Evolutionary conservation across 805 yeast species (phyloP), one percentile per base, ranked within the genome.

Genomic region (Candida michaelii): DNA sequence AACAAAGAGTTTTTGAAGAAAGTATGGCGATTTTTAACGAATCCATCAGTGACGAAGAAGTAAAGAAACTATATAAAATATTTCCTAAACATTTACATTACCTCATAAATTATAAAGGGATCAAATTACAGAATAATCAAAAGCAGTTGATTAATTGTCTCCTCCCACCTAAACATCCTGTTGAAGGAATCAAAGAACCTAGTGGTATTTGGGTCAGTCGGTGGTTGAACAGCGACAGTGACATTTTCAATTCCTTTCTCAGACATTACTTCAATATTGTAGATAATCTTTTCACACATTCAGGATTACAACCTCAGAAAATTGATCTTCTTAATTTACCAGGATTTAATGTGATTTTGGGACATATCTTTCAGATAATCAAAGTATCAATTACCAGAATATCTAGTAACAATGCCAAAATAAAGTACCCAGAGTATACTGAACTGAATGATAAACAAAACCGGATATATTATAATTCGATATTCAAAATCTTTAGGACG

Each of bases 201-300:
- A 73, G 65, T 44, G 86, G 84, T 5, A 53, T 69, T 18, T 82
- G 88, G 88, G 82, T 79, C 8, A 64, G 72, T 43, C 65, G 80
- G 49, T 82, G 87, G 87, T 68, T 74, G 41, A 64, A 71, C 39
- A 62, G 74, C 43, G 84, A 79, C 47, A 66, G 79, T 42, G 82
- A 79, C 50, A 62, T 82, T 2, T 82, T 82, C 59, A 71, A 74
- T 45, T 77, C 85, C 1, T 82, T 82, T 48, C 63, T 81, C 37
- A 73, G 83, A 45, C 86, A 82, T 55, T 82, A 79, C 52, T 55
- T 79, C 13, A 54, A 49, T 14, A 53, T 74, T 5, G 32, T 56
- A 5, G 49, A 52, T 24, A 39, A 41, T 5, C 33, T 36, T 39
- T 25, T 41, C 7, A 9, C 18, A 5, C 14, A 35, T 13, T 19